A percentile compares a stretch with the other conserved stretches of the same genome.
phyloP scores from a whole-genome alignment of 2,329 filamentous ascomycete genomes.

The Metarhizium brunneum region DNA sequence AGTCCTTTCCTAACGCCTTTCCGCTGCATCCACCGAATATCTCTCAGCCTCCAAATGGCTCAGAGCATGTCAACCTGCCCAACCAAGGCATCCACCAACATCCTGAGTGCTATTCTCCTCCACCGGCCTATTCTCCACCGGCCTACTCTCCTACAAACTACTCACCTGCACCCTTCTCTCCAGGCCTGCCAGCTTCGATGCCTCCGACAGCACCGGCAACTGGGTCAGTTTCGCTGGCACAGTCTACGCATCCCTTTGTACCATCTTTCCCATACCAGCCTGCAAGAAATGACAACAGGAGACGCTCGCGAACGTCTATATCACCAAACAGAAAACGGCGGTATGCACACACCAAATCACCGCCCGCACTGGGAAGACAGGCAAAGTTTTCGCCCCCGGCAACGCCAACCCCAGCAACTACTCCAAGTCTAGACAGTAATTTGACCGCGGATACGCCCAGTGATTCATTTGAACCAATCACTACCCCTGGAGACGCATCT shows the following conservation, averaged over 20 bases:
- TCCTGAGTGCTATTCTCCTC: constrained; percentile 1
- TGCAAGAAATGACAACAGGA: neutral
- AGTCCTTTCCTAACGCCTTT: constrained; percentile 33
- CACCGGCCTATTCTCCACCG: neutral
- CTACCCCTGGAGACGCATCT: constrained; percentile 15
- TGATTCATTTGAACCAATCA: constrained; percentile 6
- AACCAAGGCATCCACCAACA: constrained; percentile 1
- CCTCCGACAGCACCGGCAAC: neutral
- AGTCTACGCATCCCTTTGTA: neutral
- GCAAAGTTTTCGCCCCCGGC: neutral
- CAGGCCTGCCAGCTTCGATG: neutral
- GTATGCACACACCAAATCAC: neutral
- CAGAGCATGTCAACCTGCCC: constrained; percentile 8
- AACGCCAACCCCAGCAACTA: neutral
- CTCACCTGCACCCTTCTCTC: neutral
- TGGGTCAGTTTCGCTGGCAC: neutral
- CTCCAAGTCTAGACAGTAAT: constrained; percentile 5
- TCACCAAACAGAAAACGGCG: neutral
- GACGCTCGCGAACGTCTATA: neutral
- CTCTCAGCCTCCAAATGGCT: neutral
- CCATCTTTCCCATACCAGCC: neutral
- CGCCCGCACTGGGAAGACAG: neutral
- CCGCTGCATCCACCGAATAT: constrained; percentile 9
- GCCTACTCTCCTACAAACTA: neutral
- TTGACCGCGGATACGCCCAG: constrained; percentile 10